These are phyloP conservation scores for Zizania palustris DNA, from an alignment of 202 grass and related monocot species.

Conservation along the genomic window DNA sequence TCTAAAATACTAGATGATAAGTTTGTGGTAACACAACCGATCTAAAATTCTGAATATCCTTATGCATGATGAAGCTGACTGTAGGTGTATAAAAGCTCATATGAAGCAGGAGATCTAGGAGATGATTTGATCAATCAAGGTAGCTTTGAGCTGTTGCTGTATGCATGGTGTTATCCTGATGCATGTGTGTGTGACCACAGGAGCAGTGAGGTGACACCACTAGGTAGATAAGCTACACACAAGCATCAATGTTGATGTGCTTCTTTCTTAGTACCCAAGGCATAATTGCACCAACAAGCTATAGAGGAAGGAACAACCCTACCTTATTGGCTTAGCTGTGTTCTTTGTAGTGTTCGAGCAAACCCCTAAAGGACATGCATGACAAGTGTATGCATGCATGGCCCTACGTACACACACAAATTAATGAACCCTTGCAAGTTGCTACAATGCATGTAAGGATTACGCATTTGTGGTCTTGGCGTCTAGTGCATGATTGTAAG, in stretches of 20 bases:
- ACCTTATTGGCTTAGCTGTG: not conserved
- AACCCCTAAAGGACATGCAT: not conserved
- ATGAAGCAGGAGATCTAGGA: too few species aligned
- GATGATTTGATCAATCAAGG: too few species aligned
- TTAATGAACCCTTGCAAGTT: not conserved
- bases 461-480: not conserved
- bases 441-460: not conserved
- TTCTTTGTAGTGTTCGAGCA: not conserved
- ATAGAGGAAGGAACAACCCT: not conserved
- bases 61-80: too few species aligned
- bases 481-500: not conserved
- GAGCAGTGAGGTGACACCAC: conserved; percentile 54
- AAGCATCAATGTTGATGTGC: not conserved
- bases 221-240: not conserved
- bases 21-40: too few species aligned
- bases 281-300: conserved; percentile 2
- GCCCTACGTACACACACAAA: conserved; percentile 24
- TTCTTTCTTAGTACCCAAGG: conserved; percentile 56
- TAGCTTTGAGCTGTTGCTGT: too few species aligned
- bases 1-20: too few species aligned
- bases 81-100: too few species aligned
- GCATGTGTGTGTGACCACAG: conserved; percentile 36
- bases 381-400: conserved; percentile 19
- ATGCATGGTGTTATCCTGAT: too few species aligned
- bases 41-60: too few species aligned